Base-by-base conservation (phyloP, 495 filamentous ascomycete species). In the Talaromyces stipitatus region DNA sequence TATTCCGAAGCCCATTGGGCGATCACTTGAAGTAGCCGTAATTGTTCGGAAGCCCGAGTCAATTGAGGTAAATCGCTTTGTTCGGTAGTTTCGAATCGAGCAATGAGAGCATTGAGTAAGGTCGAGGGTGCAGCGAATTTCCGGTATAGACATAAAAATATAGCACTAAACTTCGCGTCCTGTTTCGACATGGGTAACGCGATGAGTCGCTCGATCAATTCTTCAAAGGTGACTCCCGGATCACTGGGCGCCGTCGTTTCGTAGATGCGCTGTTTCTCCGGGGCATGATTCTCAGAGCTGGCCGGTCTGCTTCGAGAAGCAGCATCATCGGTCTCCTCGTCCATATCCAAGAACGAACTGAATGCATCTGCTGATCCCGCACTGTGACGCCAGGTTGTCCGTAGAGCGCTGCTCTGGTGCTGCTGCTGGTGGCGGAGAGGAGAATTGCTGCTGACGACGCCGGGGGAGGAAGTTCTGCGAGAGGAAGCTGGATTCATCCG, bases 141-240 rank as follows among this genome's bases (percentile, higher is more conserved):
- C 53, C 94, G 87, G 66, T 96, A 97, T n/a, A 97, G 78, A 58
- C 91, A 95, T 18, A 97, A 74, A 64, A 97, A 97, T 8, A 92
- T 85, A 26, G 86, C 81, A 16, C 78, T 78, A 68, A 97, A 97
- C 66, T 95, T 96, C 18, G 79, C 77, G 67, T 97, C 94, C 5
- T 85, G 76, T 66, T 89, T 92, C 30, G 90, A 90, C 77, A 92
- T 86, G 32, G 89, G 87, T 55, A 86, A 81, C 0, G 85, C 79
- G 26, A 97, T 74, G 28, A 98, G 77, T 43, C 89, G 85, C 67
- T 97, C 91, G 14, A 97, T 87, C 8, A 98, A 78, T 53, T 95
- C 89, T 62, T 95, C 91, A 62, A 95, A 96, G 6, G 82, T 84
- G 18, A 87, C 74, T 3, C 90, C 90, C 10, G 73, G 68, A 51